phyloP scores from a whole-genome alignment of 2,329 filamentous ascomycete genomes.

The Xylariaceae sp. region DNA sequence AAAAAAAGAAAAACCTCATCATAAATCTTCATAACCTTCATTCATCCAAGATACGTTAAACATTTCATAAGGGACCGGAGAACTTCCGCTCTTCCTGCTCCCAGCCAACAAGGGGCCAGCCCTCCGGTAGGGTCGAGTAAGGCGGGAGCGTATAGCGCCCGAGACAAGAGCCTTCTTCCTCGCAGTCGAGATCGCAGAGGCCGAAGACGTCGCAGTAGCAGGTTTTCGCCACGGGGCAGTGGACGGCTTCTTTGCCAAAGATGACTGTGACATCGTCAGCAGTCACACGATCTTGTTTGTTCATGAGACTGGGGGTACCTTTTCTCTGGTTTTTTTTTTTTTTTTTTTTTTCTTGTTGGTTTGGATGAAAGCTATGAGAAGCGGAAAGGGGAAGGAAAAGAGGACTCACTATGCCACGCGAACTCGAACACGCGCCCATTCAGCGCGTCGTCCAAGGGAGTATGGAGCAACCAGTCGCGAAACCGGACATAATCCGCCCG shows the following conservation, averaged over 20 bases:
- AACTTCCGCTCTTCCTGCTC: slow-evolving; percentile 34
- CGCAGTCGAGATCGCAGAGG: slow-evolving; percentile 45
- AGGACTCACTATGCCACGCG: slow-evolving; percentile 55
- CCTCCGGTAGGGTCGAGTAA: slow-evolving; percentile 51
- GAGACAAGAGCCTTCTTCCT: slow-evolving; percentile 43
- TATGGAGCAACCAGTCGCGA: slow-evolving; percentile 55
- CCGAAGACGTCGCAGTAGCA: slow-evolving; percentile 66
- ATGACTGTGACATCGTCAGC: slow-evolving; percentile 43
- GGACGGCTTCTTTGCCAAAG: slow-evolving; percentile 50
- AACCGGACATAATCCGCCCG: slow-evolving; percentile 50
- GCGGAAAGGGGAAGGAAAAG: background rate
- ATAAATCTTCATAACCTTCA: too few relatives aligned
- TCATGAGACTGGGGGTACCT: background rate
- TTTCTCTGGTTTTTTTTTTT: background rate
- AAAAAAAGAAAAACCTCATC: too few relatives aligned
- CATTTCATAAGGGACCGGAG: slow-evolving; percentile 14
- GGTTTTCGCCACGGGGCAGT: slow-evolving; percentile 55
- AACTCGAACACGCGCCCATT: slow-evolving; percentile 60
- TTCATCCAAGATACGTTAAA: background rate
- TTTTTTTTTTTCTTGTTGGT: background rate
- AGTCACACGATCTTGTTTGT: background rate
- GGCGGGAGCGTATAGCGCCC: slow-evolving; percentile 55
- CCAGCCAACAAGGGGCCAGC: slow-evolving; percentile 57
- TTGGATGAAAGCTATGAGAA: background rate
- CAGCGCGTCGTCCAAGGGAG: slow-evolving; percentile 46